These are phyloP conservation scores for Biancaea sappan DNA, from an alignment of 306 rosid species.

Conservation along the genomic window DNA sequence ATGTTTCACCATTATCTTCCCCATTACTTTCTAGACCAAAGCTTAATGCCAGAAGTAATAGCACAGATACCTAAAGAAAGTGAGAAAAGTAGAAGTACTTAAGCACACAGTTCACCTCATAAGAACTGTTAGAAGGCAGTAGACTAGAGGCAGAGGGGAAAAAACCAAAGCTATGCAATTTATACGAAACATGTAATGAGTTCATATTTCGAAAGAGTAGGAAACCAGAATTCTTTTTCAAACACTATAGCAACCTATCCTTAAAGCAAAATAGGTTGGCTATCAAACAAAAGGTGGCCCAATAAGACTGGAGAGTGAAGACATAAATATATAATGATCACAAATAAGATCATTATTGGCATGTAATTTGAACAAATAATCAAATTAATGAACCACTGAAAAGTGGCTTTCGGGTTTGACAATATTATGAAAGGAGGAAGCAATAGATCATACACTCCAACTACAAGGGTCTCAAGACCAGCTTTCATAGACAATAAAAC, in stretches of 20 bases:
- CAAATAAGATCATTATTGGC: background rate
- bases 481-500: slow-evolving; percentile 26
- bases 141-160: background rate
- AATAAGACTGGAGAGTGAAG: background rate
- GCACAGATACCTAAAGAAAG: slow-evolving; percentile 18
- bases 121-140: background rate
- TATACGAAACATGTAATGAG: too few species aligned
- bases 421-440: background rate
- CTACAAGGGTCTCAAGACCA: slow-evolving; percentile 5
- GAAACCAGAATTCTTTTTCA: too few species aligned
- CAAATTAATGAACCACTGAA: slow-evolving; percentile 4
- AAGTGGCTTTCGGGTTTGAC: slow-evolving; percentile 4
- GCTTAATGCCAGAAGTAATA: slow-evolving; percentile 30
- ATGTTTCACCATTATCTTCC: slow-evolving; percentile 20
- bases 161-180: background rate
- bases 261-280: background rate
- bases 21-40: slow-evolving; percentile 7
- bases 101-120: background rate
- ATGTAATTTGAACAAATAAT: slow-evolving; percentile 4
- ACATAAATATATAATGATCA: background rate
- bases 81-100: background rate
- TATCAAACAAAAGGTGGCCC: background rate
- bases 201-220: too few species aligned
- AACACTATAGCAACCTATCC: background rate
- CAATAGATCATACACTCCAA: slow-evolving; percentile 4